These are phyloP conservation scores for Camellia japonica DNA, from an alignment of 148 eudicot genomes.

Conservation along the genomic window DNA sequence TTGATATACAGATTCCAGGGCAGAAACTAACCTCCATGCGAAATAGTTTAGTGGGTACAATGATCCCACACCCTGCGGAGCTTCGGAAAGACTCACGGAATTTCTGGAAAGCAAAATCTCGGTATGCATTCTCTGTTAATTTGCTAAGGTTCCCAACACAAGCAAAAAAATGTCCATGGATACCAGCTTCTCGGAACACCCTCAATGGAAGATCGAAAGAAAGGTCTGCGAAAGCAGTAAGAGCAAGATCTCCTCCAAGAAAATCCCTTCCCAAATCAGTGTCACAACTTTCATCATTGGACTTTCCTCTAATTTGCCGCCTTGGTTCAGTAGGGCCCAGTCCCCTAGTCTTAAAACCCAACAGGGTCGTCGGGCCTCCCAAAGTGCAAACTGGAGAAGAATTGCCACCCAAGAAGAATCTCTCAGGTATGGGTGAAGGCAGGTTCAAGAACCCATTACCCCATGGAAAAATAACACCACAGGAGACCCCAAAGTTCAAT, in stretches of 20 bases:
- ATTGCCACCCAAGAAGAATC: conserved; percentile 85
- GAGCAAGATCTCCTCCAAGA: conserved; percentile 85
- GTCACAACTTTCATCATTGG: conserved; percentile 31
- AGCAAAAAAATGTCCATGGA: conserved; percentile 81
- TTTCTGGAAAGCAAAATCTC: conserved; percentile 42
- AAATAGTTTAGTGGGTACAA: conserved; percentile 80
- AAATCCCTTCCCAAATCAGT: conserved; percentile 47
- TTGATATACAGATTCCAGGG: conserved; percentile 14
- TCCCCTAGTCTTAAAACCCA: conserved; percentile 79
- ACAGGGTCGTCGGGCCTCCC: conserved; percentile 67
- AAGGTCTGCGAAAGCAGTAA: conserved; percentile 85
- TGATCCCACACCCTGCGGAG: conserved; percentile 70
- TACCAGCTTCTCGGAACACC: conserved; percentile 72
- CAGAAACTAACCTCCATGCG: conserved; percentile 79
- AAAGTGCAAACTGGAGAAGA: conserved; percentile 81
- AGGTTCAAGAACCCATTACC: conserved; percentile 59
- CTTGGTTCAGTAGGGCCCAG: conserved; percentile 79
- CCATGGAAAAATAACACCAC: conserved; percentile 78
- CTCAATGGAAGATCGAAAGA: conserved; percentile 82
- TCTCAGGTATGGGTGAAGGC: conserved; percentile 67
- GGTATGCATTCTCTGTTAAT: conserved; percentile 61
- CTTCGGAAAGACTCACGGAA: conserved; percentile 67
- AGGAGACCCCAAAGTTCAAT: conserved; percentile 65
- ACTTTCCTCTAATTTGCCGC: conserved; percentile 45
- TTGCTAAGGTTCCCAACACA: conserved; percentile 72